Evolutionary conservation across 805 yeast species (phyloP).

Genomic region (Yarrowia deformans): DNA sequence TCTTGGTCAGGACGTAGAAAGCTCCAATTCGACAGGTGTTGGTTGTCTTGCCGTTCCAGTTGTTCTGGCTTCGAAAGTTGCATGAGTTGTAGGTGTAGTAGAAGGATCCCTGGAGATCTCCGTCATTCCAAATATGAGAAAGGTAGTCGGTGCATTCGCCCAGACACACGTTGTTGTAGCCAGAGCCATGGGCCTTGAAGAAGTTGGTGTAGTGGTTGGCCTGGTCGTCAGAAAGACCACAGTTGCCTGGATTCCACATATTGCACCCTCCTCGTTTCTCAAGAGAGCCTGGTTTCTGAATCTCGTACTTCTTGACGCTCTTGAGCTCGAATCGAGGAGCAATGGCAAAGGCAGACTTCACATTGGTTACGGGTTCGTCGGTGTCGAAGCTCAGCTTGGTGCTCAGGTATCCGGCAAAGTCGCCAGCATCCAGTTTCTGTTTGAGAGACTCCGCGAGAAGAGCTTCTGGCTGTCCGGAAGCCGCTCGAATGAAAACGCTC

Average conservation of each 20-base stretch:
- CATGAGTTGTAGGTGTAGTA: slow-evolving; percentile 22
- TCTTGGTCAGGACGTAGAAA: neutral
- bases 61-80: slow-evolving; percentile 25
- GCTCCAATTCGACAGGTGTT: slow-evolving; percentile 18
- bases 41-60: slow-evolving; percentile 16
- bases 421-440: slow-evolving; percentile 8
- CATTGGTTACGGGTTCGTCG: neutral
- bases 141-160: slow-evolving; percentile 15
- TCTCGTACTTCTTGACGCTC: slow-evolving; percentile 18
- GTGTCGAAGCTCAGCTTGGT: slow-evolving; percentile 10
- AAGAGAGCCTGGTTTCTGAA: neutral
- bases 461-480: slow-evolving; percentile 11
- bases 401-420: neutral
- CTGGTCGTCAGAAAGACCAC: slow-evolving; percentile 2
- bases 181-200: neutral
- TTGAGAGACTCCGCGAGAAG: slow-evolving; percentile 9
- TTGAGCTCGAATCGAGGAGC: slow-evolving; percentile 15
- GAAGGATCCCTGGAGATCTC: slow-evolving; percentile 17
- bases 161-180: slow-evolving; percentile 14
- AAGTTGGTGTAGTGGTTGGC: neutral
- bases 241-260: slow-evolving; percentile 6
- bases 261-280: slow-evolving; percentile 7
- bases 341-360: neutral
- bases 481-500: slow-evolving; percentile 21
- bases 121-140: slow-evolving; percentile 8